Conservation (phyloP, 306 rosid genomes). For the Vigna reflexopilosa region DNA sequence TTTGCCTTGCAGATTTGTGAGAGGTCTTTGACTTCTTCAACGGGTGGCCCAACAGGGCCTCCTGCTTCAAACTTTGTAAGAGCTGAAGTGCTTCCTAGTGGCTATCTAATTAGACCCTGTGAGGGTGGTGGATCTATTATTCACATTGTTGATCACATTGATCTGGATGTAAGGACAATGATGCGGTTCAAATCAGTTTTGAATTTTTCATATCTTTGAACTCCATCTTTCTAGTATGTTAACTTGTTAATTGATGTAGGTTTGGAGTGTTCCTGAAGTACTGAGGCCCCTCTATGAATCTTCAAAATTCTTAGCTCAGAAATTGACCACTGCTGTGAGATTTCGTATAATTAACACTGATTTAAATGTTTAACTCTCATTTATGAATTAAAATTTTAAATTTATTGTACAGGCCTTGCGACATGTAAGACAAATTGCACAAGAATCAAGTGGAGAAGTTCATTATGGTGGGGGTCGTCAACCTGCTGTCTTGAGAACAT, state of each 20-base stretch:
- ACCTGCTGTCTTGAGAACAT: conserved; percentile 88
- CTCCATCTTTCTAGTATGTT: background rate
- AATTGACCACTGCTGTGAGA: conserved; percentile 75
- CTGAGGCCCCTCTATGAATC: conserved; percentile 89
- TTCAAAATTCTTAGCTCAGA: conserved; percentile 84
- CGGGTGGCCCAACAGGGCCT: conserved; percentile 75
- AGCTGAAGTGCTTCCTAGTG: conserved; percentile 91
- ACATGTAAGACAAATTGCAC: conserved; percentile 79
- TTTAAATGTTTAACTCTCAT: background rate
- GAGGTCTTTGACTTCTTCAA: conserved; percentile 76
- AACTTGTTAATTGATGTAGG: conserved; percentile 37
- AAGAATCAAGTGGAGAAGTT: conserved; percentile 81
- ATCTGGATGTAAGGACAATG: conserved; percentile 69
- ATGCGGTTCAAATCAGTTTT: background rate
- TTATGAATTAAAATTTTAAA: conserved; percentile 10
- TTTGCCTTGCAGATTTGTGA: conserved; percentile 72
- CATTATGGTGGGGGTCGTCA: conserved; percentile 84
- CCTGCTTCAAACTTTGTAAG: conserved; percentile 68
- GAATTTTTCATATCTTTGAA: background rate
- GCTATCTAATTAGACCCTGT: conserved; percentile 80
- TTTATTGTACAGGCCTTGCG: conserved; percentile 67
- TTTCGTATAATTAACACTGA: background rate
- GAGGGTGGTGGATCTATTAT: conserved; percentile 92
- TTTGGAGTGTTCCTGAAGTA: conserved; percentile 89
- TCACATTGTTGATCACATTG: conserved; percentile 87